A percentile compares a stretch with the other conserved stretches of the same genome.
Evolutionary conservation across 768 basidiomycete species (phyloP).

Genomic region (Boletus sp.): DNA sequence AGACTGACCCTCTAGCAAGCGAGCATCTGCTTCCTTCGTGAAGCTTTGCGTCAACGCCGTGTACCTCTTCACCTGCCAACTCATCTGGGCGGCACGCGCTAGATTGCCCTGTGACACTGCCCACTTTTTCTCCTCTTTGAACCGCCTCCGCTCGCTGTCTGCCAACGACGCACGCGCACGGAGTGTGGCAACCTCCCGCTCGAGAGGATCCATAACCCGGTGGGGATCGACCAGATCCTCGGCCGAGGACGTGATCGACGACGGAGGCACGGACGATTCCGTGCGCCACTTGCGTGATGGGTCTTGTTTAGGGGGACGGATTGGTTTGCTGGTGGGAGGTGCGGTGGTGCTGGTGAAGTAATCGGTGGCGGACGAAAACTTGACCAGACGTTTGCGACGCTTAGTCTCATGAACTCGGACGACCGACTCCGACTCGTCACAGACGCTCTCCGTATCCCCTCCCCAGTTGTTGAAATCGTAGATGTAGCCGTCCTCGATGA

Average conservation of each 20-base stretch:
- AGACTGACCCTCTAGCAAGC: conserved; percentile 57
- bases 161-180: conserved; percentile 76
- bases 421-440: conserved; percentile 7
- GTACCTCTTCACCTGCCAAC: conserved; percentile 81
- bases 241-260: conserved; percentile 66
- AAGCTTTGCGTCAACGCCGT: conserved; percentile 78
- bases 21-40: conserved; percentile 70
- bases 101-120: conserved; percentile 74
- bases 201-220: conserved; percentile 56
- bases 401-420: conserved; percentile 7
- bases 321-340: conserved; percentile 13
- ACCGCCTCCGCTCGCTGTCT: conserved; percentile 77
- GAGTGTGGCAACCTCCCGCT: conserved; percentile 72
- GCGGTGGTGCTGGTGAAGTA: conserved; percentile 8
- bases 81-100: conserved; percentile 73
- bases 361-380: conserved; percentile 42
- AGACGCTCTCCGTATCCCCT: conserved; percentile 23
- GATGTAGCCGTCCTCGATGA: conserved; percentile 49
- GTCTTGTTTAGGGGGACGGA: conserved; percentile 28
- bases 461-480: conserved; percentile 23
- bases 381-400: conserved; percentile 43
- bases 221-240: conserved; percentile 63
- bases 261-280: conserved; percentile 41
- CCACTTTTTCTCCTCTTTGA: conserved; percentile 87
- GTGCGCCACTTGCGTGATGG: conserved; percentile 32